Percentiles rank a stretch among this genome's conserved stretches.
Conservation (phyloP, 345 rosid species). For the Passiflora organensis region DNA sequence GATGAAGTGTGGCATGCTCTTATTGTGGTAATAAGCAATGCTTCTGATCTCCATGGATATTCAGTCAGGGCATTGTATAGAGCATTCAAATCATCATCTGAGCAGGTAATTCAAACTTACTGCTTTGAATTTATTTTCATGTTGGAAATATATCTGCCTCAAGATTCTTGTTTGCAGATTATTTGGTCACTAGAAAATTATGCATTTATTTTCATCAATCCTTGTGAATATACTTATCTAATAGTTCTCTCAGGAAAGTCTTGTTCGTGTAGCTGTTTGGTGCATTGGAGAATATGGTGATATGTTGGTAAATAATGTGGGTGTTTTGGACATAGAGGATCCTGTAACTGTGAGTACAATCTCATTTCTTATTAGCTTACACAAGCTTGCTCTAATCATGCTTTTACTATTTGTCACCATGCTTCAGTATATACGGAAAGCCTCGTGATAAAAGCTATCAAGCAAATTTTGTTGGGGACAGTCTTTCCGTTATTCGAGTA, state of each 20-base stretch:
- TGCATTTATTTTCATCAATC: background rate
- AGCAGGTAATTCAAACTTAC: slow-evolving; percentile 55
- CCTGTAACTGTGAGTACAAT: slow-evolving; percentile 70
- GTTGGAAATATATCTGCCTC: slow-evolving; percentile 21
- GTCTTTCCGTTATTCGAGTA: background rate
- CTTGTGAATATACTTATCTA: slow-evolving; percentile 12
- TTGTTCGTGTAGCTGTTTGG: slow-evolving; percentile 96
- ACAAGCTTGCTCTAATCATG: slow-evolving; percentile 9
- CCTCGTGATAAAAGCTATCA: background rate
- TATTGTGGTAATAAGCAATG: slow-evolving; percentile 89
- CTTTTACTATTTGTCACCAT: too few relatives aligned
- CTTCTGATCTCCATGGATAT: slow-evolving; percentile 94
- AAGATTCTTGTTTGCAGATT: slow-evolving; percentile 14
- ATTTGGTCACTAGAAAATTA: background rate
- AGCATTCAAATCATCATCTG: slow-evolving; percentile 66
- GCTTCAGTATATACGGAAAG: too few relatives aligned
- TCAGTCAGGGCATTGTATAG: slow-evolving; percentile 78
- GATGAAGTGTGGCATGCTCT: slow-evolving; percentile 99
- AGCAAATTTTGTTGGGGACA: background rate
- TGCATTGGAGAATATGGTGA: slow-evolving; percentile 99
- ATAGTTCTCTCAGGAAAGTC: slow-evolving; percentile 62
- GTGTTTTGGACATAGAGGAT: slow-evolving; percentile 85
- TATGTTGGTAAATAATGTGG: slow-evolving; percentile 76
- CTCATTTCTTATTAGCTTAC: slow-evolving; percentile 15
- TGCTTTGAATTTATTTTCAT: slow-evolving; percentile 8